phyloP scores from a whole-genome alignment of 1,139 yeast genomes.

The Blastobotrys elegans region DNA sequence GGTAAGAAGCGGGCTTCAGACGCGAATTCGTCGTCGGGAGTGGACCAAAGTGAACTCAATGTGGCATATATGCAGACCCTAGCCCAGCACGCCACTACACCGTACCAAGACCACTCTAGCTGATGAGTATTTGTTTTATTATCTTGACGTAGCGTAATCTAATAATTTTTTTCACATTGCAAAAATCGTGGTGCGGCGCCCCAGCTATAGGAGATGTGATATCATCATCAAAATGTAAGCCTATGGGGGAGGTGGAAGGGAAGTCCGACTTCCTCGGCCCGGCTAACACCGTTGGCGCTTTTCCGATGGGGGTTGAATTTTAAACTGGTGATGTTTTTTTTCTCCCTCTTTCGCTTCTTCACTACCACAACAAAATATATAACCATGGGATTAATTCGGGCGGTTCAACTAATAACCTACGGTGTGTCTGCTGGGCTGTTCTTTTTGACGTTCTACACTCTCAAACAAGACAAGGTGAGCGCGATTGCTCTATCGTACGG shows the following conservation, averaged over 20 bases:
- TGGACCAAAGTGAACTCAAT: neutral
- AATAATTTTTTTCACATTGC: no score
- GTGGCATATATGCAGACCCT: slow-evolving; percentile 12
- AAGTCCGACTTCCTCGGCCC: no score
- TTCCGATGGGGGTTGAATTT: no score
- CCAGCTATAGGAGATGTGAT: no score
- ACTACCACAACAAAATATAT: no score
- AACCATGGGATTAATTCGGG: neutral
- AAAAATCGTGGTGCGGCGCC: no score
- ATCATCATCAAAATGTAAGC: no score
- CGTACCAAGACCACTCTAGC: neutral
- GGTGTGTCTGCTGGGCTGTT: slow-evolving; percentile 12
- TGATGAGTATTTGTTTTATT: neutral
- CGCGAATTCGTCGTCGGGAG: neutral
- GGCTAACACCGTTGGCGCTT: no score
- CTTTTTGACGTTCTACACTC: slow-evolving; percentile 8
- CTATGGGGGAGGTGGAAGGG: no score
- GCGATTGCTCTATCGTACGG: slow-evolving; percentile 13
- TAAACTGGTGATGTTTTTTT: no score
- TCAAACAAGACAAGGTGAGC: slow-evolving; percentile 9
- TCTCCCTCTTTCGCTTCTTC: no score
- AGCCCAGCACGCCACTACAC: slow-evolving; percentile 16
- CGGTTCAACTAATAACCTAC: slow-evolving; percentile 11
- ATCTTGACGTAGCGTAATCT: neutral
- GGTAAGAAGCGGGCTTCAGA: slow-evolving; percentile 34